phyloP scores from a whole-genome alignment of 2,329 filamentous ascomycete species.

The Exophiala sp. region DNA sequence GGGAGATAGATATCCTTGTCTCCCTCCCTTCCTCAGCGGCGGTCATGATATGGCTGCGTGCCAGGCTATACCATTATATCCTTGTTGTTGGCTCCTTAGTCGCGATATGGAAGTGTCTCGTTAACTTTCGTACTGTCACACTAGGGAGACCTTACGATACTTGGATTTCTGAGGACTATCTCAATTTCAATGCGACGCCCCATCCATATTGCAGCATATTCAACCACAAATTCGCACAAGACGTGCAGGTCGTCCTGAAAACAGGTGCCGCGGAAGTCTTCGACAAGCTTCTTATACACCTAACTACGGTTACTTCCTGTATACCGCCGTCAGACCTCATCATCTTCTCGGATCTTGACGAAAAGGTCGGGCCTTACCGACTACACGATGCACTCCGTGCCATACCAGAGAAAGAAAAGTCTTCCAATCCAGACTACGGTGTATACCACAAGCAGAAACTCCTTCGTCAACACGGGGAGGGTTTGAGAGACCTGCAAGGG shows the following conservation, averaged over 20 bases:
- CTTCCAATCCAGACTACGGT: constrained; percentile 49
- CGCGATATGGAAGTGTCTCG: too few relatives aligned
- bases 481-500: constrained; percentile 45
- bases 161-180: too few relatives aligned
- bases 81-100: too few relatives aligned
- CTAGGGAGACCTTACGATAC: too few relatives aligned
- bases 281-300: constrained; percentile 51
- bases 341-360: constrained; percentile 37
- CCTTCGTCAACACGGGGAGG: constrained; percentile 43
- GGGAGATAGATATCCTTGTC: too few relatives aligned
- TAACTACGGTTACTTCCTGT: constrained; percentile 52
- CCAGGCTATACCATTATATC: too few relatives aligned
- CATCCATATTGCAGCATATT: too few relatives aligned
- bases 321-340: constrained; percentile 43
- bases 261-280: constrained; percentile 56
- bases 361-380: constrained; percentile 30
- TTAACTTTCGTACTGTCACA: too few relatives aligned
- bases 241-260: constrained; percentile 48
- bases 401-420: constrained; percentile 39
- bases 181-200: too few relatives aligned
- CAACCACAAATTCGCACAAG: too few relatives aligned
- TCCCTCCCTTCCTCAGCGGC: too few relatives aligned
- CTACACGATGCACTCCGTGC: constrained; percentile 33
- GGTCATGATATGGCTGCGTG: too few relatives aligned
- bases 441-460: constrained; percentile 32